Evolutionary conservation across 1,284 basidiomycete species (phyloP).

Genomic region (Rhizoctonia solani): DNA sequence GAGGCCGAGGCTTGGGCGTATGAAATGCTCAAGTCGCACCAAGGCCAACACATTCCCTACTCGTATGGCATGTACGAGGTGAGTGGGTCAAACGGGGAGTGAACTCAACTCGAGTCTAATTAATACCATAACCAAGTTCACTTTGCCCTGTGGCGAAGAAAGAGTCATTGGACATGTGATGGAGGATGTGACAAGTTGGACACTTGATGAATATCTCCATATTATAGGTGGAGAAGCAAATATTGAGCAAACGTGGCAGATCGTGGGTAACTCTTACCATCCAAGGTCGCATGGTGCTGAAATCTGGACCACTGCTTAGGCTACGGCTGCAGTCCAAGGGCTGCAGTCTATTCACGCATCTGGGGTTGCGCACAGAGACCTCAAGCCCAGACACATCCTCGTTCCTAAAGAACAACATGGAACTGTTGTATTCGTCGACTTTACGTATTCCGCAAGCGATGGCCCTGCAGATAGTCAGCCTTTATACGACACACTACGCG

Average conservation of each 20-base stretch:
- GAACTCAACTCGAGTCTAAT: slow-evolving; percentile 5
- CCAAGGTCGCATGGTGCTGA: neutral
- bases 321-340: slow-evolving; percentile 15
- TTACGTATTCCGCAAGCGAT: slow-evolving; percentile 35
- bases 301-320: slow-evolving; percentile 12
- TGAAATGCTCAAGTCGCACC: slow-evolving; percentile 30
- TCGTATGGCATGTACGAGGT: slow-evolving; percentile 35
- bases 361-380: slow-evolving; percentile 33
- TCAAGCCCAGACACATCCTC: slow-evolving; percentile 35
- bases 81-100: neutral
- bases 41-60: slow-evolving; percentile 32
- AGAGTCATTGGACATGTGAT: slow-evolving; percentile 35
- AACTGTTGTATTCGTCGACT: slow-evolving; percentile 35
- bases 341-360: slow-evolving; percentile 30
- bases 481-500: slow-evolving; percentile 27
- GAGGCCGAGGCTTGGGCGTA: slow-evolving; percentile 34
- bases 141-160: slow-evolving; percentile 34
- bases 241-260: slow-evolving; percentile 33
- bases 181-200: slow-evolving; percentile 36
- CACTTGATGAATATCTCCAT: slow-evolving; percentile 31
- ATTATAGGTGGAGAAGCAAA: slow-evolving; percentile 30
- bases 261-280: slow-evolving; percentile 13
- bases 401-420: slow-evolving; percentile 33
- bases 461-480: slow-evolving; percentile 33
- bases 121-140: slow-evolving; percentile 17